Evolutionary conservation across 768 basidiomycete genomes (phyloP).

Genomic region (Mycena maculata): DNA sequence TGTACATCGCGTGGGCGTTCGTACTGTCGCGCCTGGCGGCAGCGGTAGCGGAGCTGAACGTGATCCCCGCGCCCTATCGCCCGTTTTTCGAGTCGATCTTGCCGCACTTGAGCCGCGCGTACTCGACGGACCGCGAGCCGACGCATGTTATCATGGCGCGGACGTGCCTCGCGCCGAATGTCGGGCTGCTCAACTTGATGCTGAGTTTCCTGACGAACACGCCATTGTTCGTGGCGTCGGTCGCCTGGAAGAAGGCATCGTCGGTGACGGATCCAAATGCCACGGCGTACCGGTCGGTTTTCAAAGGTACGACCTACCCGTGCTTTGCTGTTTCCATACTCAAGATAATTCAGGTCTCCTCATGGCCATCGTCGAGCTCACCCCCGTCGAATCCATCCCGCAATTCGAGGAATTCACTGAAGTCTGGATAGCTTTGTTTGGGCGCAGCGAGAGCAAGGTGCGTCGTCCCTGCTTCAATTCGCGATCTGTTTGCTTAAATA

Average conservation of each 20-base stretch:
- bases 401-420: conserved; percentile 79
- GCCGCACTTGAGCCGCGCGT: conserved; percentile 53
- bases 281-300: conserved; percentile 80
- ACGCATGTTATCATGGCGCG: conserved; percentile 68
- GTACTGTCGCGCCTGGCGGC: conserved; percentile 74
- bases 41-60: conserved; percentile 58
- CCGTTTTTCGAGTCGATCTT: conserved; percentile 66
- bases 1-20: conserved; percentile 88
- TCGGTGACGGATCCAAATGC: conserved; percentile 81
- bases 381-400: conserved; percentile 81
- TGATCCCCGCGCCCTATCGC: conserved; percentile 66
- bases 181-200: conserved; percentile 70
- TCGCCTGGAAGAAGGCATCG: conserved; percentile 77
- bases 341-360: conserved; percentile 70
- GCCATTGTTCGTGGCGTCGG: conserved; percentile 79
- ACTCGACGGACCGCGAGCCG: conserved; percentile 70
- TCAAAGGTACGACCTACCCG: conserved; percentile 72
- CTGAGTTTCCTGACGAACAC: conserved; percentile 71
- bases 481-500: neutral
- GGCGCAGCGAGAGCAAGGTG: conserved; percentile 69
- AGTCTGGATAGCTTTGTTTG: conserved; percentile 84
- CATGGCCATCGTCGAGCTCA: conserved; percentile 77
- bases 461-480: neutral
- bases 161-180: conserved; percentile 66
- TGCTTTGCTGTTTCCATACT: neutral